phyloP scores from a whole-genome alignment of 1,284 basidiomycete species.

The Lignosus rhinocerotis region DNA sequence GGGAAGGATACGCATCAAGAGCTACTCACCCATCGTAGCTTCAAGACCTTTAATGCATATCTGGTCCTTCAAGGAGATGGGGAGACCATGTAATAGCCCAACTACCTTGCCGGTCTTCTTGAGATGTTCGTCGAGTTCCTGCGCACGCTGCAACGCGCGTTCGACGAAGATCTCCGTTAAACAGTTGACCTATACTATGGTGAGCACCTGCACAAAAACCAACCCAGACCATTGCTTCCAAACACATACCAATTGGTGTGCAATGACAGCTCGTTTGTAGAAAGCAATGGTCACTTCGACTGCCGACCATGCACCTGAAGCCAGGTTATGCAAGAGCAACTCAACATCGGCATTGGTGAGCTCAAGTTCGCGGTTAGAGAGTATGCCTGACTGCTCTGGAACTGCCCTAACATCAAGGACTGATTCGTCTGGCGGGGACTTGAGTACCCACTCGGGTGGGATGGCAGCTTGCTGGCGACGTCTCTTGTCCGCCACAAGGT shows the following conservation, averaged over 20 bases:
- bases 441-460: conserved; percentile 49
- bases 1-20: not conserved
- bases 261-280: conserved; percentile 59
- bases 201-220: not conserved
- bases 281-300: conserved; percentile 54
- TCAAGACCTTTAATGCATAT: conserved; percentile 59
- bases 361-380: conserved; percentile 46
- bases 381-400: conserved; percentile 44
- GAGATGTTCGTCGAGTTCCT: conserved; percentile 45
- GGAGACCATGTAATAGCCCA: conserved; percentile 56
- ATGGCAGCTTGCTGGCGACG: conserved; percentile 47
- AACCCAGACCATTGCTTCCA: not conserved
- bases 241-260: conserved; percentile 55
- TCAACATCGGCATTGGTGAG: conserved; percentile 51
- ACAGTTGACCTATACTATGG: conserved; percentile 42
- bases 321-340: conserved; percentile 41
- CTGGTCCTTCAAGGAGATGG: conserved; percentile 60
- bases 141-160: conserved; percentile 46
- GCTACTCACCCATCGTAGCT: conserved; percentile 50
- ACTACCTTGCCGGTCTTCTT: conserved; percentile 40
- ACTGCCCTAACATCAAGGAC: conserved; percentile 44
- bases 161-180: conserved; percentile 52
- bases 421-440: conserved; percentile 29
- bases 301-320: conserved; percentile 41
- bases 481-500: conserved; percentile 42